Base-by-base conservation (phyloP, 768 basidiomycete genomes). In the Cystobasidium onofrii region DNA sequence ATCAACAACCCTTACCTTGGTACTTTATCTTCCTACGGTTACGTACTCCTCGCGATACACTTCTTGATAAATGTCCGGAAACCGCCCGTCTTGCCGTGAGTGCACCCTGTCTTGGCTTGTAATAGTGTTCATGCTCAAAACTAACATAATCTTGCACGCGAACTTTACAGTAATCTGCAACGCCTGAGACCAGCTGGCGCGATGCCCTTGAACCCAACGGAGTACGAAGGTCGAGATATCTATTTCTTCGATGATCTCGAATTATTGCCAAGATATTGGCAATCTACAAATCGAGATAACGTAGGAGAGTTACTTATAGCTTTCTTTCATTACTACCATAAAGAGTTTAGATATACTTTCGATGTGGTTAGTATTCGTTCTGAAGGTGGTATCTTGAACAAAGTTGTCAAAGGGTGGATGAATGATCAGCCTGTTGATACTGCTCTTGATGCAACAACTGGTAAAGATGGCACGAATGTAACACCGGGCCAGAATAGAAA, bases 231-330 rank as follows among this genome's bases (percentile, higher is more conserved):
- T 72, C 78, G 76, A 64, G 73, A 72, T 74, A 78, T 78, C 44
- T 90, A 89, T 87, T 98, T 99, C 84, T 99, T 97, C 80, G 95
- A 98, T 83, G 95, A 99, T 81, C 89, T 94, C 79, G 92, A 96
- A 79, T 85, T 92, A 43, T 84, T 99, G 72, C 86, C 92, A 78
- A 88, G 90, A 80, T 88, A 90, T 78, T 99, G 94, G 92, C 88
- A 88, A 79, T 94, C 91, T n/a, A 87, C 89, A 76, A 97, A 97
- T 81, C 86, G 86, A 66, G 93, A 99, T 78, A 88, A 86, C 76
- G 91, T 97, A 70, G 95, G 92, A 75, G 92, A 97, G 81, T 83
- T 99, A 91, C 84, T 99, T 81, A 91, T 96, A 80, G 95, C 97
- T 81, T 97, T 99, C 82, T 99, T 95, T 86, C 89, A 90, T 78